Percentiles rank a stretch among this genome's conserved stretches.
Evolutionary conservation across 2,329 filamentous ascomycete genomes (phyloP).

Genomic region (Aureobasidium sp.): DNA sequence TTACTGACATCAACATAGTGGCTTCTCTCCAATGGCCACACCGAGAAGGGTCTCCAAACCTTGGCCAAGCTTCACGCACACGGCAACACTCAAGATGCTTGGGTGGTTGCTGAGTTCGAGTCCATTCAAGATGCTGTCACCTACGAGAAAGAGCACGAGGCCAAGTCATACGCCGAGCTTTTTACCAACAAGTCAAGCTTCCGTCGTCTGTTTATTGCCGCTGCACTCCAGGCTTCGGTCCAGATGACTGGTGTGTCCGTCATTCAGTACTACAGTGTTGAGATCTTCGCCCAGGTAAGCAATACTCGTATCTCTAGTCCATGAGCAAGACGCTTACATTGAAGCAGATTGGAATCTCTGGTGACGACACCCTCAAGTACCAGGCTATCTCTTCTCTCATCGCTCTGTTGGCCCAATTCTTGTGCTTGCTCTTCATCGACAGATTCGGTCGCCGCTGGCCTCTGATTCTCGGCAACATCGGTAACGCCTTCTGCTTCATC

Average conservation of each 20-base stretch:
- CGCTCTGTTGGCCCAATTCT: slow-evolving; percentile 60
- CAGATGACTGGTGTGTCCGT: slow-evolving; percentile 72
- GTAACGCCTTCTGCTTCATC: slow-evolving; percentile 66
- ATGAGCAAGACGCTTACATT: slow-evolving; percentile 22
- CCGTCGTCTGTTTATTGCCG: slow-evolving; percentile 64
- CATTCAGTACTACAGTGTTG: slow-evolving; percentile 60
- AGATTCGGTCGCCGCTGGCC: slow-evolving; percentile 63
- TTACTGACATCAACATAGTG: slow-evolving; percentile 47
- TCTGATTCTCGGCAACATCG: slow-evolving; percentile 64
- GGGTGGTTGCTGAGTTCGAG: slow-evolving; percentile 65
- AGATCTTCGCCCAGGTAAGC: not conserved
- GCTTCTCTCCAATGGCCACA: slow-evolving; percentile 65
- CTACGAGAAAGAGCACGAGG: slow-evolving; percentile 60
- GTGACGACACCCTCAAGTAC: slow-evolving; percentile 61
- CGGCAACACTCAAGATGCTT: slow-evolving; percentile 58
- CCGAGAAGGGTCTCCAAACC: slow-evolving; percentile 58
- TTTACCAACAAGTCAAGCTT: slow-evolving; percentile 61
- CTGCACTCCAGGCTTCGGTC: slow-evolving; percentile 60
- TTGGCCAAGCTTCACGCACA: slow-evolving; percentile 64
- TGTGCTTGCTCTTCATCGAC: slow-evolving; percentile 64
- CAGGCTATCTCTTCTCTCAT: slow-evolving; percentile 69
- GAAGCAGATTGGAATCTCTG: slow-evolving; percentile 56
- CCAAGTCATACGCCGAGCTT: slow-evolving; percentile 63
- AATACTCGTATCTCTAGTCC: slow-evolving; percentile 31
- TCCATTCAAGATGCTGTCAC: slow-evolving; percentile 63